Percentiles rank a stretch among this genome's conserved stretches.
These are phyloP conservation scores for Beauveria asiatica DNA, from an alignment of 2,329 filamentous ascomycete genomes.

Conservation along the genomic window DNA sequence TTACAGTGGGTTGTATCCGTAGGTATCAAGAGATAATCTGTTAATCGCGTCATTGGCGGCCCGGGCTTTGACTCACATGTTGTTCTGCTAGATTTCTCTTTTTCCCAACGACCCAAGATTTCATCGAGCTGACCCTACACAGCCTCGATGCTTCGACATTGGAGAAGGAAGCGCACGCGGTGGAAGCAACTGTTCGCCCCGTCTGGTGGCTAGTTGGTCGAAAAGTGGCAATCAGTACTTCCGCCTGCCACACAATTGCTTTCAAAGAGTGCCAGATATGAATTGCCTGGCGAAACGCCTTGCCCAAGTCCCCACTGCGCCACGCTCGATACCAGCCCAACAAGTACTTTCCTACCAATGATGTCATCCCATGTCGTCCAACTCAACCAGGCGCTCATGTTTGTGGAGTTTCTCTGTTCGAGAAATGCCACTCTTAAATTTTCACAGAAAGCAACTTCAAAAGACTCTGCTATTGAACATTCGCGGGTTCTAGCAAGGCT, in stretches of 20 bases:
- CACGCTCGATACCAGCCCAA: conserved; percentile 1
- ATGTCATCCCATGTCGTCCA: conserved; percentile 1
- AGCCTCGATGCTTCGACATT: background rate
- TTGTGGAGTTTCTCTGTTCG: background rate
- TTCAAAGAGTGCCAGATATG: background rate
- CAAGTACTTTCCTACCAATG: background rate
- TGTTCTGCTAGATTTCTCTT: background rate
- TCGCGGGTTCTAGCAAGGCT: background rate
- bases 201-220: too few relatives aligned
- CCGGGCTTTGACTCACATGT: background rate
- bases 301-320: conserved; percentile 2
- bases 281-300: background rate
- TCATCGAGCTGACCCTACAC: background rate
- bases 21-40: background rate
- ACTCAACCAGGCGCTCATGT: background rate
- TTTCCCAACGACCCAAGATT: background rate
- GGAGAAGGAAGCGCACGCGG: background rate
- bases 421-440: background rate
- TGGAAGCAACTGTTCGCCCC: too few relatives aligned
- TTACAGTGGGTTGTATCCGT: too few relatives aligned
- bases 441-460: background rate
- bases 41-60: background rate
- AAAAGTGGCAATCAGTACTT: too few relatives aligned
- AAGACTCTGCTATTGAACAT: background rate
- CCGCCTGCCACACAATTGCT: background rate